These are phyloP conservation scores for Schizosaccharomyces japonicus DNA, from an alignment of 805 yeast species.

Conservation along the genomic window DNA sequence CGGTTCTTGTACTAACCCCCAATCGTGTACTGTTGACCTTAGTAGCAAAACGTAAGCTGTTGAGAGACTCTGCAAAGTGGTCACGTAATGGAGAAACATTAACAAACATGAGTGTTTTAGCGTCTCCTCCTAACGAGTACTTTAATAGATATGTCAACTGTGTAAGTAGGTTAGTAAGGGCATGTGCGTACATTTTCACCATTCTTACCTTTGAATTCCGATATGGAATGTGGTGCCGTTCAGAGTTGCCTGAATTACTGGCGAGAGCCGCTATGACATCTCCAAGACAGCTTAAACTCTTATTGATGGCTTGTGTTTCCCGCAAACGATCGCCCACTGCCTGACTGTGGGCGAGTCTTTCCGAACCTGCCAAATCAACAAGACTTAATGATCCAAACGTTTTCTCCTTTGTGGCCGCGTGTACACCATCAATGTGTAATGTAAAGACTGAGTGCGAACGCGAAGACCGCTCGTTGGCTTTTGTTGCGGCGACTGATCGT, in stretches of 20 bases:
- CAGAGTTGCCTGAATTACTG: conserved; percentile 12
- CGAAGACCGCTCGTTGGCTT: conserved; percentile 62
- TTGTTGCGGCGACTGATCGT: conserved; percentile 62
- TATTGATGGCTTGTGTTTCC: conserved; percentile 77
- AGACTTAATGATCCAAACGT: conserved; percentile 48
- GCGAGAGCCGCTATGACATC: conserved; percentile 57
- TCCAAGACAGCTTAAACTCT: conserved; percentile 70
- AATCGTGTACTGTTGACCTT: conserved; percentile 18
- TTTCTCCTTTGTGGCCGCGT: conserved; percentile 24
- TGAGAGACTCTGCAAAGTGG: conserved; percentile 54
- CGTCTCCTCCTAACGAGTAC: conserved; percentile 59
- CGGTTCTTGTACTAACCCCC: conserved; percentile 12
- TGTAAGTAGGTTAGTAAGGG: background rate
- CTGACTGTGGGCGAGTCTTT: conserved; percentile 50
- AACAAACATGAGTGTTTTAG: conserved; percentile 84
- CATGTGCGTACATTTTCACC: background rate
- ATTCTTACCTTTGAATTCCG: conserved; percentile 30
- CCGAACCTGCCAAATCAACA: conserved; percentile 88
- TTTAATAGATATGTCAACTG: conserved; percentile 55
- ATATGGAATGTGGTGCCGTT: conserved; percentile 33
- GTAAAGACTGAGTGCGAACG: conserved; percentile 74
- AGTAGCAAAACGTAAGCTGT: conserved; percentile 71
- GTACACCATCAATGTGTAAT: conserved; percentile 34
- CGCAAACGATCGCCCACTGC: conserved; percentile 56
- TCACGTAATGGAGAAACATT: conserved; percentile 45